These are phyloP conservation scores for Ustilago xerochloae DNA, from an alignment of 1,284 basidiomycete genomes.

Conservation along the genomic window DNA sequence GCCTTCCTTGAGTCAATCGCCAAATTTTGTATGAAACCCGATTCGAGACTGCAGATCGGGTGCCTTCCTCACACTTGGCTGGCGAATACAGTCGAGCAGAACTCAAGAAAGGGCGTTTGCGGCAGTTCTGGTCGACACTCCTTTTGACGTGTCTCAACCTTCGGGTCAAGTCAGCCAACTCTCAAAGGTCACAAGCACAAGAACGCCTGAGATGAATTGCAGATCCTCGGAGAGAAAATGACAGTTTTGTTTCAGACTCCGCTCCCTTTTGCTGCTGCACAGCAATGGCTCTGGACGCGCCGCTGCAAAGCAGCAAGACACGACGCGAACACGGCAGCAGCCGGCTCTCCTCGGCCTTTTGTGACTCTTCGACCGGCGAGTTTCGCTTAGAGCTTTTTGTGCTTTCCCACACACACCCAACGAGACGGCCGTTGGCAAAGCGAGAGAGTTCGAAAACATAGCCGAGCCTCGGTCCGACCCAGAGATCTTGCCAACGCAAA, in stretches of 20 bases:
- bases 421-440: too few species aligned
- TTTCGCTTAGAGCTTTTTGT: constrained; percentile 1
- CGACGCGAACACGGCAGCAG: background rate
- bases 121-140: too few species aligned
- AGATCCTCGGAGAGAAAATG: constrained; percentile 16
- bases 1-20: too few species aligned
- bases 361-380: background rate
- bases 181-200: background rate
- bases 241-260: background rate
- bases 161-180: background rate
- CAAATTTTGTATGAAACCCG: too few species aligned
- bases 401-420: background rate
- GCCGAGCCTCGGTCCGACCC: background rate
- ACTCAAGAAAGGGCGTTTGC: too few species aligned
- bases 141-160: constrained; percentile 5
- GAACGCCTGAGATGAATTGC: background rate
- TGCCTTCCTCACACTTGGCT: too few species aligned
- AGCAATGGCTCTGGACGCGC: background rate
- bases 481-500: too few species aligned
- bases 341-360: background rate
- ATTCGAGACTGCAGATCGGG: too few species aligned
- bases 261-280: background rate
- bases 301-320: background rate
- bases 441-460: background rate
- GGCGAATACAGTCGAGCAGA: too few species aligned